Conservation (phyloP, 2,329 filamentous ascomycete genomes). For the Hypocreales sp. region DNA sequence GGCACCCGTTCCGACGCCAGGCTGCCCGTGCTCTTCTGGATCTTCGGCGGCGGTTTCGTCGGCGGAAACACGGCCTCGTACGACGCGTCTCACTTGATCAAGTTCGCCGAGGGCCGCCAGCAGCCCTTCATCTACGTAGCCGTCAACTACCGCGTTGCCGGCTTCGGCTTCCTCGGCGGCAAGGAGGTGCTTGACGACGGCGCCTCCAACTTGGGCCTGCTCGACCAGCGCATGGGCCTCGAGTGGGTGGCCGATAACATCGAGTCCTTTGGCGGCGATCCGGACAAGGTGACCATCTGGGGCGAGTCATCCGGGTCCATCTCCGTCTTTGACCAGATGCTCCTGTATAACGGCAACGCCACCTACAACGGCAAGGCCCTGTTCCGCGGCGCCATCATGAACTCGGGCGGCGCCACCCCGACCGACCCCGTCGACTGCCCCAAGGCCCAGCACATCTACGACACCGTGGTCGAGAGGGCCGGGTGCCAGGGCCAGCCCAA, state of each 20-base stretch:
- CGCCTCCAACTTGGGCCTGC: conserved; percentile 52
- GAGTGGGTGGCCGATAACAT: conserved; percentile 72
- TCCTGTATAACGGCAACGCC: conserved; percentile 55
- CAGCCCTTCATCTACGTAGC: conserved; percentile 57
- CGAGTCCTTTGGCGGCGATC: conserved; percentile 62
- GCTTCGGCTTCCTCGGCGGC: conserved; percentile 59
- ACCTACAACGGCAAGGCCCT: conserved; percentile 60
- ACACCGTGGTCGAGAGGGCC: conserved; percentile 41
- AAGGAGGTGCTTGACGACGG: conserved; percentile 53
- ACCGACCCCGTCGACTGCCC: conserved; percentile 46
- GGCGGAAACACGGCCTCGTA: conserved; percentile 35
- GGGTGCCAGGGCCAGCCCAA: conserved; percentile 44
- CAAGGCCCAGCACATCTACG: conserved; percentile 51
- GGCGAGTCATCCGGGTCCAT: conserved; percentile 59
- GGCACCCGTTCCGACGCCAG: conserved; percentile 38
- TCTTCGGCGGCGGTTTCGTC: conserved; percentile 52
- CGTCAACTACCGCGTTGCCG: conserved; percentile 63
- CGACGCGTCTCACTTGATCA: conserved; percentile 31
- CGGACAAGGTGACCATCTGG: conserved; percentile 65
- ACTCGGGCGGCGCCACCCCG: conserved; percentile 49
- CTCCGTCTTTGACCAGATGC: conserved; percentile 63
- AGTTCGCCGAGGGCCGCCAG: conserved; percentile 22
- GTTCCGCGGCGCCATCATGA: conserved; percentile 68
- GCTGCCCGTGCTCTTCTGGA: conserved; percentile 55
- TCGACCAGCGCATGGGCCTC: conserved; percentile 57